These are phyloP conservation scores for Fusarium cyanostomum DNA, from an alignment of 2,329 filamentous ascomycete species.

Conservation along the genomic window DNA sequence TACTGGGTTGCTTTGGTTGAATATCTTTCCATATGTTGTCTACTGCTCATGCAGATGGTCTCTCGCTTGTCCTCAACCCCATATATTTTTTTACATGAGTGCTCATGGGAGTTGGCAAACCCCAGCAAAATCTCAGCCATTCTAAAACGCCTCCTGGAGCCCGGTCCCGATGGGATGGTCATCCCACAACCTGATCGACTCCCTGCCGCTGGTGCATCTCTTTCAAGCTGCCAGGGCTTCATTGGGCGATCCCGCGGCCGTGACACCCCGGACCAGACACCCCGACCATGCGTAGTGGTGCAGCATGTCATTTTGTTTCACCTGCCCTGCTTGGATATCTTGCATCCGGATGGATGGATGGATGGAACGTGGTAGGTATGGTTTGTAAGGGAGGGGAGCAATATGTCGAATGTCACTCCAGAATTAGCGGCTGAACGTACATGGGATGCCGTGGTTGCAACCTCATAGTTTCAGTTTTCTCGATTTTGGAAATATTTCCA, in stretches of 20 bases:
- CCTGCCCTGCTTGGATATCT: neutral
- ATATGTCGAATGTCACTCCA: neutral
- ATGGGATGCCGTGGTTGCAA: slow-evolving; percentile 6
- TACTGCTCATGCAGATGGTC: too few relatives aligned
- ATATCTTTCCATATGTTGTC: too few relatives aligned
- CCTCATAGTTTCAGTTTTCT: neutral
- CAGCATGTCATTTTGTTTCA: slow-evolving; percentile 16
- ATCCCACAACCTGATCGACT: slow-evolving; percentile 26
- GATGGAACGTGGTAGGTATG: slow-evolving; percentile 10
- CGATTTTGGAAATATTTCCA: too few relatives aligned
- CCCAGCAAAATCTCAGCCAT: too few relatives aligned
- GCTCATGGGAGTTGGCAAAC: neutral
- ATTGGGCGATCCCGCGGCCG: slow-evolving; percentile 33
- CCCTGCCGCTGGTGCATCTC: slow-evolving; percentile 22
- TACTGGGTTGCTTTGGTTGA: neutral
- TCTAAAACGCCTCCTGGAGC: neutral
- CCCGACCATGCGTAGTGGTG: slow-evolving; percentile 18
- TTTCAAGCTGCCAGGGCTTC: slow-evolving; percentile 21
- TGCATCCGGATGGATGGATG: slow-evolving; percentile 15
- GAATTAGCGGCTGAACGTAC: slow-evolving; percentile 13
- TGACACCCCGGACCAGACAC: slow-evolving; percentile 25
- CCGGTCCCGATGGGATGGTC: slow-evolving; percentile 23
- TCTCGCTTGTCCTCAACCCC: too few relatives aligned
- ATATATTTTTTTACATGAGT: too few relatives aligned
- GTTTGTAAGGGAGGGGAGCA: too few relatives aligned